A percentile compares a stretch with the other conserved stretches of the same genome.
These are phyloP conservation scores for Knufia fluminis DNA, from an alignment of 2,329 filamentous ascomycete species.

Conservation along the genomic window DNA sequence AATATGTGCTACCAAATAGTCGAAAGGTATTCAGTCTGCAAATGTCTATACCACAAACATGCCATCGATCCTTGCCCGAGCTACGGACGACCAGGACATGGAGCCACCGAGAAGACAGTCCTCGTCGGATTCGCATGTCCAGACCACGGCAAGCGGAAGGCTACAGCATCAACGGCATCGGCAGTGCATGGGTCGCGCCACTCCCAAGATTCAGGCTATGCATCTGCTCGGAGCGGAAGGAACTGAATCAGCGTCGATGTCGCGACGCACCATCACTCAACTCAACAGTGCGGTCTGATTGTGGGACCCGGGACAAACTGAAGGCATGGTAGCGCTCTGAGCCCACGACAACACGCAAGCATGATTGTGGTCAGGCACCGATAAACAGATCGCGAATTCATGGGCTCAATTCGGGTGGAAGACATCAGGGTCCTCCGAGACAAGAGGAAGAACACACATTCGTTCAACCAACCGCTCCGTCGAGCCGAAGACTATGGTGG, in stretches of 20 bases:
- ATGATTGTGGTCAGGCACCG: neutral
- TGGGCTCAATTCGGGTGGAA: too few relatives aligned
- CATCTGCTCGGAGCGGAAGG: neutral
- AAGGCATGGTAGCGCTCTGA: too few relatives aligned
- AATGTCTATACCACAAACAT: conserved; percentile 81
- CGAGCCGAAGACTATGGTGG: neutral
- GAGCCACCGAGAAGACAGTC: conserved; percentile 63
- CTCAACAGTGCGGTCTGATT: too few relatives aligned
- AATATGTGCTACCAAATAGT: conserved; percentile 80
- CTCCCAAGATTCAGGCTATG: conserved; percentile 3
- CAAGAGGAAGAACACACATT: neutral
- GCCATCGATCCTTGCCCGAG: conserved; percentile 71
- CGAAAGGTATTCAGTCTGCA: conserved; percentile 77
- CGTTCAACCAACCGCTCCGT: neutral
- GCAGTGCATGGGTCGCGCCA: neutral
- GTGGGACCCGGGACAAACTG: too few relatives aligned
- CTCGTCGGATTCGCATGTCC: conserved; percentile 73
- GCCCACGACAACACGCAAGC: too few relatives aligned
- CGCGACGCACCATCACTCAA: too few relatives aligned
- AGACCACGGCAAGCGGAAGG: conserved; percentile 35
- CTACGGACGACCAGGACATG: conserved; percentile 65
- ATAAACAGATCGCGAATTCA: neutral
- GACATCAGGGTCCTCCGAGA: too few relatives aligned
- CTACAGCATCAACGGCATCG: neutral
- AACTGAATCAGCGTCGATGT: too few relatives aligned